Evolutionary conservation across 2,329 filamentous ascomycete genomes (phyloP), one percentile per base, ranked within the genome.

Genomic region (Aspergillus fumigatiaffinis): DNA sequence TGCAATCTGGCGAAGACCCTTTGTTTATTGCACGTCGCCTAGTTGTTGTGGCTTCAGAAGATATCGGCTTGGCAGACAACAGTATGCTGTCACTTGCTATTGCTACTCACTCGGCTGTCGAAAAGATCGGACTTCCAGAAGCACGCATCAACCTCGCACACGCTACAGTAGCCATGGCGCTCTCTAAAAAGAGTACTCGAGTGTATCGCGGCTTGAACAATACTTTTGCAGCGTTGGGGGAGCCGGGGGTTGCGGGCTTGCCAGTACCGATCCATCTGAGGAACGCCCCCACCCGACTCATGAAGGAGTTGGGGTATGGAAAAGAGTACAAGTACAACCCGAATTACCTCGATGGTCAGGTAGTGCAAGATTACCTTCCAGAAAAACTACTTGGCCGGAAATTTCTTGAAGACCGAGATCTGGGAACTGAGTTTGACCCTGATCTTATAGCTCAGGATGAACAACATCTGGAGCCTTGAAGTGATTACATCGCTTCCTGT

Each of bases 281-380:
- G 57, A 97, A 97, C 73, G 94, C 94, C 8, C 93, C 94, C 0
- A 97, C 94, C 1, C 84, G 87, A 63, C 72, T 97, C 63, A 96
- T 99, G 93, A 90, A 92, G 67, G 93, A 97, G 64, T 77, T 97
- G 63, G 93, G 91, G 0, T 96, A 92, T 69, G 92, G 92, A 0
- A 87, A 86, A 51, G 90, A 92, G 71, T 99, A 99, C 75, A 97
- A 97, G 74, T 97, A 99, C 70, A 96, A 96, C 64, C 94, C 94
- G 0, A 90, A 96, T 65, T 99, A 93, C 68, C 76, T 84, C 52
- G 86, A 92, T 59, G 94, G 94, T 0, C 84, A 79, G 64, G 93
- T 97, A 0, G 83, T 80, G 61, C 94, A 99, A 77, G 89, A 92
- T 25, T 99, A 97, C 74, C 74, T 99, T n/a, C 94, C 94, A 0